phyloP scores from a whole-genome alignment of 345 rosid species.

The Gossypium arboreum region DNA sequence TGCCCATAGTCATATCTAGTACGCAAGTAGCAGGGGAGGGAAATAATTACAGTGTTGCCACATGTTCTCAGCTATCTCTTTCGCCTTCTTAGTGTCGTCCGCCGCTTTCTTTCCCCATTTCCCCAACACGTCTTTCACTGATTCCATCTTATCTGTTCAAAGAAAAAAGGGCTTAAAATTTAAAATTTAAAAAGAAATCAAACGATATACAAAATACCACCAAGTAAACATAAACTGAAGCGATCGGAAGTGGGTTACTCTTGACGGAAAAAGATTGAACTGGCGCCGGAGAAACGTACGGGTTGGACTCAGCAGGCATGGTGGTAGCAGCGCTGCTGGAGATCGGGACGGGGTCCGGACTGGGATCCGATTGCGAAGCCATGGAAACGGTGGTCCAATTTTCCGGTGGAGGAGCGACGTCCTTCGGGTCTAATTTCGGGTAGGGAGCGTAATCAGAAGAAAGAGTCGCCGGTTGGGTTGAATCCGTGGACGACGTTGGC shows the following conservation, averaged over 20 bases:
- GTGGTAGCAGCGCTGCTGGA: constrained; percentile 50
- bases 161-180: neutral
- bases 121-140: constrained; percentile 80
- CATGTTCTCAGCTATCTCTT: constrained; percentile 87
- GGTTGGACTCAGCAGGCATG: constrained; percentile 82
- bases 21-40: neutral
- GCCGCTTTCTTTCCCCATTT: constrained; percentile 88
- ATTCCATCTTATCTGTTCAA: constrained; percentile 64
- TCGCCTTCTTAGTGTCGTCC: constrained; percentile 86
- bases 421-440: constrained; percentile 79
- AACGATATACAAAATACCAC: neutral
- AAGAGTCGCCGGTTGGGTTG: constrained; percentile 24
- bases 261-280: constrained; percentile 39
- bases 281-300: constrained; percentile 64
- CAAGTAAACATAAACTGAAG: neutral
- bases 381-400: constrained; percentile 30
- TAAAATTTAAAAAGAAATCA: neutral
- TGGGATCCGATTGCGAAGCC: constrained; percentile 23
- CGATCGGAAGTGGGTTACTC: constrained; percentile 37
- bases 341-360: constrained; percentile 38
- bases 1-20: neutral
- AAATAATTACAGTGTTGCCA: constrained; percentile 73
- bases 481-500: constrained; percentile 6
- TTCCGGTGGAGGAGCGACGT: constrained; percentile 57
- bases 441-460: constrained; percentile 87